A percentile compares a stretch with the other conserved stretches of the same genome.
phyloP scores from a whole-genome alignment of 805 yeast genomes.

The Lachancea thermotolerans region DNA sequence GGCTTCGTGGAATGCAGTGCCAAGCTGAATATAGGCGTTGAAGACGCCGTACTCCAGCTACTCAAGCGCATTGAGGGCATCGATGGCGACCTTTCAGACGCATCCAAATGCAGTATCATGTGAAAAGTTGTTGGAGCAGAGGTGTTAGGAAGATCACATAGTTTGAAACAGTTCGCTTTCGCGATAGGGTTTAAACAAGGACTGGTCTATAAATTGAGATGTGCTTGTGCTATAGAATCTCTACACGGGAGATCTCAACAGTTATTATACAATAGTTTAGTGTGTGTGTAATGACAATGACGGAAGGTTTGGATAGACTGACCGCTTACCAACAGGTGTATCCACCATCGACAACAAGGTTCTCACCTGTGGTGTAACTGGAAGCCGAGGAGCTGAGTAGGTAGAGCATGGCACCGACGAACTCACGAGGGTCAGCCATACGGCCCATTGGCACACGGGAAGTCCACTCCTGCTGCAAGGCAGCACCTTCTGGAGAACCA shows the following conservation, averaged over 20 bases:
- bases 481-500: constrained; percentile 38
- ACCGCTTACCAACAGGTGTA: constrained; percentile 64
- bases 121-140: background rate
- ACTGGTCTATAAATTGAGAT: background rate
- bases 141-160: too few relatives aligned
- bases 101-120: constrained; percentile 5
- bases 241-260: background rate
- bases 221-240: background rate
- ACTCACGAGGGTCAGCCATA: constrained; percentile 81
- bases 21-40: constrained; percentile 19
- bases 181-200: background rate
- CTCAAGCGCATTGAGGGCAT: constrained; percentile 17
- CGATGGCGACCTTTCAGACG: constrained; percentile 5
- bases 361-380: constrained; percentile 78
- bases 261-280: background rate
- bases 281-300: background rate
- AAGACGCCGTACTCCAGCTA: constrained; percentile 17
- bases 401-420: constrained; percentile 69
- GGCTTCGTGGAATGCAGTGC: constrained; percentile 28
- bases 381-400: constrained; percentile 65
- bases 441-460: constrained; percentile 67
- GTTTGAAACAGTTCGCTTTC: background rate
- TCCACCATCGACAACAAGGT: constrained; percentile 80
- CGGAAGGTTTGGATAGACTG: background rate
- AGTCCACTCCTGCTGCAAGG: constrained; percentile 65